These are phyloP conservation scores for Parathielavia hyrcaniae DNA, from an alignment of 495 filamentous ascomycete species.

Conservation along the genomic window DNA sequence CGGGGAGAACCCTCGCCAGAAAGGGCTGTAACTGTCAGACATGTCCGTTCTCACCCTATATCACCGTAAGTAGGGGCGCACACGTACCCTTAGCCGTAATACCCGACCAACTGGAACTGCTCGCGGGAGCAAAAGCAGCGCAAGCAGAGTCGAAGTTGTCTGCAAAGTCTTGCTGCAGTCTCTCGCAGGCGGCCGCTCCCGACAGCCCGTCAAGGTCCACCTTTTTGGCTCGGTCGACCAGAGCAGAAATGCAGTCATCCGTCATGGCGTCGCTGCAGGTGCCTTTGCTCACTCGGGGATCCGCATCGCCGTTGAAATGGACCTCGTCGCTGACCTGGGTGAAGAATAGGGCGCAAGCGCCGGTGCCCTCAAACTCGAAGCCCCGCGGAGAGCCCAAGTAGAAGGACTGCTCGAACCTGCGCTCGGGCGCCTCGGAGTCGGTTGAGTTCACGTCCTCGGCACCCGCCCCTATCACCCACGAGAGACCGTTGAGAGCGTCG, in stretches of 20 bases:
- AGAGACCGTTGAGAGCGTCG: background rate
- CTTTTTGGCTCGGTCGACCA: conserved; percentile 3
- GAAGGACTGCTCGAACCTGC: background rate
- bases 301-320: background rate
- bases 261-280: conserved; percentile 1
- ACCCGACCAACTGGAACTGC: background rate
- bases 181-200: background rate
- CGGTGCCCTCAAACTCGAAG: background rate
- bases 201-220: background rate
- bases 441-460: background rate
- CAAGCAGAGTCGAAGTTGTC: conserved; percentile 9
- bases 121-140: background rate
- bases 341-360: conserved; percentile 11
- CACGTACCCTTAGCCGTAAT: background rate
- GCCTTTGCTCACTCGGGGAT: background rate
- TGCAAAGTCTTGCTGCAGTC: background rate
- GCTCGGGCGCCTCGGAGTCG: too few species aligned
- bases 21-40: conserved; percentile 1
- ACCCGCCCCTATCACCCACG: background rate
- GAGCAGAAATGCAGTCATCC: background rate
- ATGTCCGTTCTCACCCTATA: too few species aligned
- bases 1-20: conserved; percentile 1
- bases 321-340: conserved; percentile 1
- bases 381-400: conserved; percentile 5
- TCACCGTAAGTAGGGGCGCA: too few species aligned